phyloP scores from a whole-genome alignment of 352 stramenopile species.

The Globisporangium sylvaticum region DNA sequence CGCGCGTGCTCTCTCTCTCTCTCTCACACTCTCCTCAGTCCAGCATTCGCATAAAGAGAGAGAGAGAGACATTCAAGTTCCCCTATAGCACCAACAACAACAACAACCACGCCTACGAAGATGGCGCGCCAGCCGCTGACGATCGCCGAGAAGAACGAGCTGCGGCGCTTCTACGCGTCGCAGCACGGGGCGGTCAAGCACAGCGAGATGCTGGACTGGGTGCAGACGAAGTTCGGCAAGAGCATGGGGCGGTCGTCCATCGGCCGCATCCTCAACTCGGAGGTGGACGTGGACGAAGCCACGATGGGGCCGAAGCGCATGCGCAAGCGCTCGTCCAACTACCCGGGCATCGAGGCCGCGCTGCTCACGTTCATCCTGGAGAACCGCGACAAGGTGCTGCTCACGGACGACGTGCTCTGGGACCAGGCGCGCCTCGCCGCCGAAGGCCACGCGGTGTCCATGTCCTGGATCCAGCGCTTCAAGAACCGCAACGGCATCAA shows the following conservation, averaged over 20 bases:
- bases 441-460: slow-evolving; percentile 9
- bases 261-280: slow-evolving; percentile 12
- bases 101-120: not conserved
- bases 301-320: slow-evolving; percentile 9
- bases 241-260: slow-evolving; percentile 16
- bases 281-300: slow-evolving; percentile 7
- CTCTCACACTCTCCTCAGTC: not conserved
- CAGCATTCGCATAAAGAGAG: slow-evolving; percentile 1
- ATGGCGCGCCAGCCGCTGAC: slow-evolving; percentile 14
- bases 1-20: not conserved
- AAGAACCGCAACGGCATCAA: slow-evolving; percentile 11
- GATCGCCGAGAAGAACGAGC: slow-evolving; percentile 15
- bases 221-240: slow-evolving; percentile 12
- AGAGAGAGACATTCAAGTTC: not conserved
- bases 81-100: not conserved
- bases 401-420: slow-evolving; percentile 13
- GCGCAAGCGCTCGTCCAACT: slow-evolving; percentile 17
- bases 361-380: slow-evolving; percentile 14
- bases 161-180: slow-evolving; percentile 14
- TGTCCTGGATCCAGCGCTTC: slow-evolving; percentile 19
- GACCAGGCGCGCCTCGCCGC: slow-evolving; percentile 8
- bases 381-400: not conserved
- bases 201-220: slow-evolving; percentile 14
- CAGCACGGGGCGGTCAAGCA: slow-evolving; percentile 2
- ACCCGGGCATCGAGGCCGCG: slow-evolving; percentile 13